phyloP scores from a whole-genome alignment of 108 stramenopile genomes.

The Skeletonema potamos region DNA sequence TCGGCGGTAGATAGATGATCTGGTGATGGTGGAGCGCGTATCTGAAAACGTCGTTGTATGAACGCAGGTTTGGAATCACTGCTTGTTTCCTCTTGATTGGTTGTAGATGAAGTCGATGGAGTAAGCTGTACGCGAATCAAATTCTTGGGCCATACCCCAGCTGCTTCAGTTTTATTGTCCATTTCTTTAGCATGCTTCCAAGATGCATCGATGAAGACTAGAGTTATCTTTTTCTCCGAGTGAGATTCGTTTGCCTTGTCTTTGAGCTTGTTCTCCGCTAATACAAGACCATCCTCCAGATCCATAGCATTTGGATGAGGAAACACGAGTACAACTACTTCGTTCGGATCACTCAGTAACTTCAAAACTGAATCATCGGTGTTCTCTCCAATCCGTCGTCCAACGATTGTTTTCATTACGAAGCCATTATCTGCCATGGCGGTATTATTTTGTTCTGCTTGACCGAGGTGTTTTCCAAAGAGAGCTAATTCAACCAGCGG shows the following conservation, averaged over 20 bases:
- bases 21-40: constrained; percentile 59
- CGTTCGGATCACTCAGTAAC: constrained; percentile 33
- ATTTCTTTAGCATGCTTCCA: constrained; percentile 85
- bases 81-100: background rate
- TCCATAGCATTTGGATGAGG: constrained; percentile 43
- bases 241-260: constrained; percentile 1
- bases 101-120: constrained; percentile 11
- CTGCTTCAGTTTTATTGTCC: constrained; percentile 49
- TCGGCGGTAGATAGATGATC: constrained; percentile 75
- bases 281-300: constrained; percentile 31
- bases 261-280: constrained; percentile 25
- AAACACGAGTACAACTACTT: constrained; percentile 39
- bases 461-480: background rate
- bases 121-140: constrained; percentile 51
- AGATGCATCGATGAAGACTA: constrained; percentile 76
- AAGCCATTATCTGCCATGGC: constrained; percentile 8
- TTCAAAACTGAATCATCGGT: constrained; percentile 30
- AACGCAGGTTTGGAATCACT: background rate
- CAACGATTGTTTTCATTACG: constrained; percentile 45
- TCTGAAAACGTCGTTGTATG: constrained; percentile 50
- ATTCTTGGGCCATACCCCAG: constrained; percentile 49
- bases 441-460: background rate
- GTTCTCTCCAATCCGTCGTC: constrained; percentile 50
- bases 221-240: constrained; percentile 35
- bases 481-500: constrained; percentile 71